Conservation (phyloP, 2,329 filamentous ascomycete genomes). For the Cyphellophora europaea region DNA sequence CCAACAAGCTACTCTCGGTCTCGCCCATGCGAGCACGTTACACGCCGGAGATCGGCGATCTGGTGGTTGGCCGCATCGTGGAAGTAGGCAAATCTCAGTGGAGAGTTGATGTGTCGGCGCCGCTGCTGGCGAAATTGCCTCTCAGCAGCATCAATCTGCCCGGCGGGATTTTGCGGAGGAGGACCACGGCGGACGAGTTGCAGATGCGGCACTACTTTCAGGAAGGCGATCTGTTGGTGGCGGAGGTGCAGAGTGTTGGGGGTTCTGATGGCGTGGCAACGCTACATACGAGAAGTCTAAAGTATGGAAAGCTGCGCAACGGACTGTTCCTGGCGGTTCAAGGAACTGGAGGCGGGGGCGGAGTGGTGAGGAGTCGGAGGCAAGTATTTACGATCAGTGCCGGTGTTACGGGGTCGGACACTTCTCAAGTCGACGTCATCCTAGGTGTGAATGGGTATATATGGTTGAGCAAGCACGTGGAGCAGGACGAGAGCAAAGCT, state of each 20-base stretch:
- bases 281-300: slow-evolving; percentile 80
- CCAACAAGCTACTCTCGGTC: slow-evolving; percentile 93
- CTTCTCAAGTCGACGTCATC: slow-evolving; percentile 65
- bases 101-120: slow-evolving; percentile 88
- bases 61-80: slow-evolving; percentile 86
- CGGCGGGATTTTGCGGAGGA: slow-evolving; percentile 79
- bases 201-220: slow-evolving; percentile 97
- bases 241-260: slow-evolving; percentile 77
- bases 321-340: slow-evolving; percentile 77
- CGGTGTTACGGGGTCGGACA: slow-evolving; percentile 34
- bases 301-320: slow-evolving; percentile 93
- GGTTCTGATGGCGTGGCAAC: slow-evolving; percentile 77
- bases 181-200: slow-evolving; percentile 91
- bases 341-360: slow-evolving; percentile 65
- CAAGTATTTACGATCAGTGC: slow-evolving; percentile 73
- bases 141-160: slow-evolving; percentile 89
- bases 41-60: slow-evolving; percentile 88
- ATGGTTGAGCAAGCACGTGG: slow-evolving; percentile 81
- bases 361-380: slow-evolving; percentile 72
- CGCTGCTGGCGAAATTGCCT: slow-evolving; percentile 74
- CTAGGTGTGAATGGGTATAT: slow-evolving; percentile 96
- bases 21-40: slow-evolving; percentile 85
- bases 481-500: slow-evolving; percentile 30
- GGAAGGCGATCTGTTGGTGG: slow-evolving; percentile 87
- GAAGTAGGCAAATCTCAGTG: slow-evolving; percentile 90